Conservation (phyloP, 1,139 yeast species). For the Candida glucosophila region DNA sequence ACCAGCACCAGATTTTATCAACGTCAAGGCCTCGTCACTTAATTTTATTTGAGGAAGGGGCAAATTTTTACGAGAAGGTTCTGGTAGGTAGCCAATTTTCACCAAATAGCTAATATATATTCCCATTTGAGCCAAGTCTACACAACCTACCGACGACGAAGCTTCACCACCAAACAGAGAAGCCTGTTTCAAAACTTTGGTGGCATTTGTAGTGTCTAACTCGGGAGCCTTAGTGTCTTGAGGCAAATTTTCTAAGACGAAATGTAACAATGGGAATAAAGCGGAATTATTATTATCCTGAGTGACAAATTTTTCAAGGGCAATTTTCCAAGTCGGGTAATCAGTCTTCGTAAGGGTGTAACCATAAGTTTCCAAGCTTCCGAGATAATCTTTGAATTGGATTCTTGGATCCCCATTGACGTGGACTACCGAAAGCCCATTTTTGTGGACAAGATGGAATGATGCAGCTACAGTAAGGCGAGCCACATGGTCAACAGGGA, state of each 20-base stretch:
- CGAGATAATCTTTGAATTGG: constrained; percentile 65
- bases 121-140: constrained; percentile 58
- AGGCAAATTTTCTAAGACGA: constrained; percentile 87
- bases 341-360: constrained; percentile 54
- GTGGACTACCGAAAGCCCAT: constrained; percentile 67
- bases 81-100: constrained; percentile 68
- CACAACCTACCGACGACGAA: constrained; percentile 68
- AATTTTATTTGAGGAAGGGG: constrained; percentile 53
- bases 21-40: constrained; percentile 49
- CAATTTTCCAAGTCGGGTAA: constrained; percentile 71
- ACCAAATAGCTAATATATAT: constrained; percentile 72
- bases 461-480: constrained; percentile 81
- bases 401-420: constrained; percentile 97
- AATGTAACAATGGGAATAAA: constrained; percentile 84
- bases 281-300: constrained; percentile 72
- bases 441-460: constrained; percentile 55
- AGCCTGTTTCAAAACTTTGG: constrained; percentile 53
- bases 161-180: constrained; percentile 58
- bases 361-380: constrained; percentile 60
- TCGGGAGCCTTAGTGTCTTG: constrained; percentile 92
- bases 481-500: constrained; percentile 97
- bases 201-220: constrained; percentile 78
- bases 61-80: constrained; percentile 38
- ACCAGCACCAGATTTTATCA: constrained; percentile 78
- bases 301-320: constrained; percentile 69